Conservation (phyloP, 2,329 filamentous ascomycete species). For the Rhynchosporium agropyri region DNA sequence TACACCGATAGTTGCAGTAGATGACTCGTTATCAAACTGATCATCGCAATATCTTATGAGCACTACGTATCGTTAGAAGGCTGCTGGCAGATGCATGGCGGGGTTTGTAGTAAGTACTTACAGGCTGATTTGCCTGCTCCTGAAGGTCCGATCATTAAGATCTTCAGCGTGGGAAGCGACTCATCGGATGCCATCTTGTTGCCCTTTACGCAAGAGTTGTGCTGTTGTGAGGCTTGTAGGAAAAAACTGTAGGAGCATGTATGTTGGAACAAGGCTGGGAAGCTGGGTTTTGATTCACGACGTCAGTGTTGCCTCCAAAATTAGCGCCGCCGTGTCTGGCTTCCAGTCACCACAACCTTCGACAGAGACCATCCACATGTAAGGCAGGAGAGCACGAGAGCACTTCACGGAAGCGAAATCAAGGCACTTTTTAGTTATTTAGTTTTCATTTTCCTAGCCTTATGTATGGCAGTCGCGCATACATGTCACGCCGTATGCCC, state of each 20-base stretch:
- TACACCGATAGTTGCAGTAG: constrained; percentile 59
- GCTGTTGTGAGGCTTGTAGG: constrained; percentile 7
- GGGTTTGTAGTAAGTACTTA: constrained; percentile 41
- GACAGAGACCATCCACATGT: constrained; percentile 16
- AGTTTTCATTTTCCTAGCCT: constrained; percentile 41
- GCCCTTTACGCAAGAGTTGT: constrained; percentile 18
- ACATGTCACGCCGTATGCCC: constrained; percentile 43
- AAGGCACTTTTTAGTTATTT: constrained; percentile 36
- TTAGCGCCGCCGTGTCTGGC: neutral
- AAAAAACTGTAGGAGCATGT: neutral
- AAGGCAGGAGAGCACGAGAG: neutral
- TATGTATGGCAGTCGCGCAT: constrained; percentile 41
- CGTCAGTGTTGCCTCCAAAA: constrained; percentile 25
- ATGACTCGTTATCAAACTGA: constrained; percentile 57
- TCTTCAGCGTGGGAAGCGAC: constrained; percentile 53
- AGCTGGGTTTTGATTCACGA: constrained; percentile 27
- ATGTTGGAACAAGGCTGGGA: constrained; percentile 4
- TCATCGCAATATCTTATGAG: constrained; percentile 59
- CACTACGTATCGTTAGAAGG: constrained; percentile 44
- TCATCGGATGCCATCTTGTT: constrained; percentile 50
- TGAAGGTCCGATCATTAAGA: constrained; percentile 58
- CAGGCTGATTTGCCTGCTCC: constrained; percentile 59
- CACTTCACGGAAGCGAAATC: constrained; percentile 17
- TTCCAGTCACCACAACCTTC: neutral
- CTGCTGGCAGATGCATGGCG: neutral